Conservation (phyloP, 768 basidiomycete genomes). For the Boletus pseudopeckii region DNA sequence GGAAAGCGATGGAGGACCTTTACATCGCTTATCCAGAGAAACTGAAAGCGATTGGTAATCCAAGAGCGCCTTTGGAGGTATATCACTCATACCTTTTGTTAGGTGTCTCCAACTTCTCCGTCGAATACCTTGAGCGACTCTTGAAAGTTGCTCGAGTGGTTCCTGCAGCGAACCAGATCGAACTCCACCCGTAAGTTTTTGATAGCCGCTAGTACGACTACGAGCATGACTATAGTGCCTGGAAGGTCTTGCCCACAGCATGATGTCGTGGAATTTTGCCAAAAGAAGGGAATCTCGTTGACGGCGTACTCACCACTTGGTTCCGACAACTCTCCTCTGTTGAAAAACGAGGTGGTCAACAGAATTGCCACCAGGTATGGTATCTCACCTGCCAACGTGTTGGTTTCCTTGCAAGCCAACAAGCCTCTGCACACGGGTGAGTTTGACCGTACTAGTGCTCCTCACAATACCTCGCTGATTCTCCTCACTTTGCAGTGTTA, state of each 20-base stretch:
- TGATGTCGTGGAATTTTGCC: constrained; percentile 61
- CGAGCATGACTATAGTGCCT: neutral
- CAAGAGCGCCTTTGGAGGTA: neutral
- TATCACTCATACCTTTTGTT: constrained; percentile 1
- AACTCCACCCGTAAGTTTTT: constrained; percentile 59
- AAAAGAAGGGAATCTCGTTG: constrained; percentile 59
- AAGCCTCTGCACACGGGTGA: constrained; percentile 51
- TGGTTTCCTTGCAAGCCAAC: constrained; percentile 74
- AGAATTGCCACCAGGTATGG: constrained; percentile 61
- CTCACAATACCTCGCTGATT: constrained; percentile 11
- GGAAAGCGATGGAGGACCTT: constrained; percentile 73
- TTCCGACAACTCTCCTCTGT: constrained; percentile 64
- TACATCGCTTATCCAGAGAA: constrained; percentile 65
- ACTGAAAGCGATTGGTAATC: constrained; percentile 69
- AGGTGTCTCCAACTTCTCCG: constrained; percentile 72
- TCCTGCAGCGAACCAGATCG: constrained; percentile 80
- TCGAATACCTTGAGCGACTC: constrained; percentile 59
- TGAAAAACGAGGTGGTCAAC: constrained; percentile 54
- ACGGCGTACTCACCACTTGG: constrained; percentile 83
- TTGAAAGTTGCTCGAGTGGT: constrained; percentile 51
- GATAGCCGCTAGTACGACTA: neutral
- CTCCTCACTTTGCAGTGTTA: constrained; percentile 42
- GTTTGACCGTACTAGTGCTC: neutral
- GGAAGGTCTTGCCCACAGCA: constrained; percentile 60
- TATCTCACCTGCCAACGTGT: constrained; percentile 59